phyloP scores from a whole-genome alignment of 768 basidiomycete genomes.

The Hygrocybe punicea region DNA sequence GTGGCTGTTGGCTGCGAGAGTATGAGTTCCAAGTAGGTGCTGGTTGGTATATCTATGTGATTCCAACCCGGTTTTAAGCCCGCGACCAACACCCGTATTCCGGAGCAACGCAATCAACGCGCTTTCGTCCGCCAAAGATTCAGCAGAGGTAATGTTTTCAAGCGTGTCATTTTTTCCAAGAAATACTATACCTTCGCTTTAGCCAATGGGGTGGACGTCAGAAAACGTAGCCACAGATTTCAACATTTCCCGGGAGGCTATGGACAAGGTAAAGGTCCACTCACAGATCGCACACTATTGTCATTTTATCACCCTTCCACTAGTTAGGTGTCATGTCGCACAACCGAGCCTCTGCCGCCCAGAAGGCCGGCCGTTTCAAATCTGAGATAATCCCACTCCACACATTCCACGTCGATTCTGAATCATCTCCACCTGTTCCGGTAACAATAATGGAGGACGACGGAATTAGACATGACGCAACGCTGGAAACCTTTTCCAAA shows the following conservation, averaged over 20 bases:
- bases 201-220: constrained; percentile 96
- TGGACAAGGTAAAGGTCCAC: neutral
- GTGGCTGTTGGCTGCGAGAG: constrained; percentile 81
- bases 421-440: constrained; percentile 43
- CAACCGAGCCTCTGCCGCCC: constrained; percentile 63
- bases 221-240: constrained; percentile 84
- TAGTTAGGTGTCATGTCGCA: constrained; percentile 87
- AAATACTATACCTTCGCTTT: neutral
- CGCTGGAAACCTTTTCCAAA: constrained; percentile 65
- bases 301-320: constrained; percentile 28
- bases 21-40: constrained; percentile 70
- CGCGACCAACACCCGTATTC: constrained; percentile 71
- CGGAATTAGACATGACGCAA: constrained; percentile 83
- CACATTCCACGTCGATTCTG: neutral
- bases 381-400: neutral
- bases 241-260: constrained; percentile 40
- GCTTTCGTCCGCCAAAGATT: constrained; percentile 66
- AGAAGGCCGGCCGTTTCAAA: neutral
- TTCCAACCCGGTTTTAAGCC: constrained; percentile 37
- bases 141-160: constrained; percentile 52
- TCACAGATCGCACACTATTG: neutral
- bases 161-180: neutral
- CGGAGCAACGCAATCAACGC: constrained; percentile 49
- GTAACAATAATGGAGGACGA: constrained; percentile 67
- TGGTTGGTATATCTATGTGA: neutral